phyloP scores from a whole-genome alignment of 352 stramenopile genomes.

The Peronospora destructor region DNA sequence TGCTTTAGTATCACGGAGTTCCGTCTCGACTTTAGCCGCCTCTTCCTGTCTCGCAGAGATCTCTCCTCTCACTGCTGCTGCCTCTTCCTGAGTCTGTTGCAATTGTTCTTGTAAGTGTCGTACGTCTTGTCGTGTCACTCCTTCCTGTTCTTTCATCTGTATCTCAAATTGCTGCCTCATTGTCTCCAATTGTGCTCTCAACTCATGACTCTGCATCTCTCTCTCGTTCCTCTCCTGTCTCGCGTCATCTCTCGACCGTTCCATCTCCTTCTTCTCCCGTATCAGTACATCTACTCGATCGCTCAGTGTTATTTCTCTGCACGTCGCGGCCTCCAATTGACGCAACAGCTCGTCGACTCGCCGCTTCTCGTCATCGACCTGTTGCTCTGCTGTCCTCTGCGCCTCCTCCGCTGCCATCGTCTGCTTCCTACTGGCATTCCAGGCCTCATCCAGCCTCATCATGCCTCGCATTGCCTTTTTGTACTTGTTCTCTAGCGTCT shows the following conservation, averaged over 20 bases:
- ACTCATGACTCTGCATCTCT: conserved; percentile 18
- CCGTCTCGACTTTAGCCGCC: conserved; percentile 28
- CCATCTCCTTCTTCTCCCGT: conserved; percentile 36
- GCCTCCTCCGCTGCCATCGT: conserved; percentile 14
- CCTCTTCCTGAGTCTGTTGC: conserved; percentile 35
- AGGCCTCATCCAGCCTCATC: conserved; percentile 64
- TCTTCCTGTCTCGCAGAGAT: conserved; percentile 49
- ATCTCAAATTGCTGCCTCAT: conserved; percentile 23
- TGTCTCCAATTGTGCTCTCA: conserved; percentile 24
- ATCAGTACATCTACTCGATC: conserved; percentile 16
- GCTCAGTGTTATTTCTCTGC: conserved; percentile 12
- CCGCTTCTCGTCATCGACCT: conserved; percentile 5
- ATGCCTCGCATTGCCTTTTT: conserved; percentile 63
- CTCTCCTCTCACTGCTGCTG: conserved; percentile 42
- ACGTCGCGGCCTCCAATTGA: conserved; percentile 10
- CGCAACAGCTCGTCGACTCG: conserved; percentile 20
- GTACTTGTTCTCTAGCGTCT: conserved; percentile 50
- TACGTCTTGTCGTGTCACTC: conserved; percentile 27
- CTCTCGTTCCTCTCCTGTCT: conserved; percentile 6
- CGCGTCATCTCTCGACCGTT: conserved; percentile 25
- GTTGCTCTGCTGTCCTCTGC: conserved; percentile 18
- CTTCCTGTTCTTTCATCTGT: conserved; percentile 25
- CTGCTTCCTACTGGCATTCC: conserved; percentile 46
- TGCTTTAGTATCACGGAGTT: conserved; percentile 35
- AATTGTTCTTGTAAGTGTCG: conserved; percentile 25